phyloP scores from a whole-genome alignment of 805 yeast genomes.

The Zygotorulaspora sp. region DNA sequence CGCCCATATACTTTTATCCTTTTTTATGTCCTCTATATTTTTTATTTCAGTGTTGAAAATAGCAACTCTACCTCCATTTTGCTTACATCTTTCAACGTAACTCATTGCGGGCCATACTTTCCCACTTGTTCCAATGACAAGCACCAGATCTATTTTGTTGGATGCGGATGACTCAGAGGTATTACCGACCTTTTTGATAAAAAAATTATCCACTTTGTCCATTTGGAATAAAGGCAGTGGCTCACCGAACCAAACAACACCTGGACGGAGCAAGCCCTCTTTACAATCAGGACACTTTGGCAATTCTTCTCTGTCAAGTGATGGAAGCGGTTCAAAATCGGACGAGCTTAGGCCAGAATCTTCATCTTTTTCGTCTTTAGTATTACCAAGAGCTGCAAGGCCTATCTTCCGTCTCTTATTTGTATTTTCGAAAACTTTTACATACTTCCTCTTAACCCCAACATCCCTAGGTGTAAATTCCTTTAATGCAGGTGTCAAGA shows the following conservation, averaged over 20 bases:
- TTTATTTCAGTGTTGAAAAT: conserved; percentile 72
- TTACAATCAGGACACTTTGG: conserved; percentile 77
- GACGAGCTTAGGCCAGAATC: conserved; percentile 35
- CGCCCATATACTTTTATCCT: conserved; percentile 54
- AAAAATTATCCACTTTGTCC: conserved; percentile 65
- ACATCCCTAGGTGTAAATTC: conserved; percentile 27
- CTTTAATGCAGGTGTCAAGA: conserved; percentile 52
- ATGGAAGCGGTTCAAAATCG: conserved; percentile 45
- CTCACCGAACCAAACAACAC: conserved; percentile 96
- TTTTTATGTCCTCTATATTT: conserved; percentile 39
- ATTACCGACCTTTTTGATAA: conserved; percentile 29
- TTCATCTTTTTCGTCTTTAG: conserved; percentile 4
- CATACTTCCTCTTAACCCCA: conserved; percentile 7
- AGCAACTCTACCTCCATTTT: conserved; percentile 77
- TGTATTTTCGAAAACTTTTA: conserved; percentile 10
- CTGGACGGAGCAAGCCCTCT: conserved; percentile 71
- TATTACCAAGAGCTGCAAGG: background rate
- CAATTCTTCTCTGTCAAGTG: conserved; percentile 46
- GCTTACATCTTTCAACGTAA: conserved; percentile 70
- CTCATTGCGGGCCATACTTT: conserved; percentile 91
- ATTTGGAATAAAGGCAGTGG: conserved; percentile 61
- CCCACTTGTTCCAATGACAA: conserved; percentile 84
- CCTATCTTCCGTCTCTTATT: conserved; percentile 7
- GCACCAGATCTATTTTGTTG: conserved; percentile 55
- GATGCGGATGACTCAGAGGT: conserved; percentile 29